A percentile compares a stretch with the other conserved stretches of the same genome.
phyloP scores from a whole-genome alignment of 495 filamentous ascomycete species.

The Hyaloscypha finlandica region DNA sequence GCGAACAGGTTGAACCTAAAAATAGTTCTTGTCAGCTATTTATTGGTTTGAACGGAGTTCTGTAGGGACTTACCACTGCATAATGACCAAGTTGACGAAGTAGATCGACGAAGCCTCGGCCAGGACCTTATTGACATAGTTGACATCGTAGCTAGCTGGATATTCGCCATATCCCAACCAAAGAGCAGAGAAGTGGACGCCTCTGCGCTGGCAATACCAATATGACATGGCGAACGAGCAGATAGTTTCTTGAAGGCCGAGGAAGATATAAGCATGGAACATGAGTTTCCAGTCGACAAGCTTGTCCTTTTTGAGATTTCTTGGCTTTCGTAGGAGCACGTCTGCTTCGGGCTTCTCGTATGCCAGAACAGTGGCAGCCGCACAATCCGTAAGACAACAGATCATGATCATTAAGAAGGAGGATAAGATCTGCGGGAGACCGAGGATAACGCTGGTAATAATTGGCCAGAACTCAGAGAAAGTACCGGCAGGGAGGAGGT shows the following conservation, averaged over 20 bases:
- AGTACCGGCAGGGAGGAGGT: conserved; percentile 60
- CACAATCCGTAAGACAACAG: conserved; percentile 67
- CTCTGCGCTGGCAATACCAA: conserved; percentile 59
- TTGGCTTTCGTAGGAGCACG: conserved; percentile 58
- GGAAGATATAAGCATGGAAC: conserved; percentile 60
- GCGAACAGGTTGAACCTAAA: conserved; percentile 59
- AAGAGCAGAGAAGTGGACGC: conserved; percentile 55
- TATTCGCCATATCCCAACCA: conserved; percentile 60
- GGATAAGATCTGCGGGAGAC: conserved; percentile 64
- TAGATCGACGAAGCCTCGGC: conserved; percentile 67
- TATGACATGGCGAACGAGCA: conserved; percentile 64
- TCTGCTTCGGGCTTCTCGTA: conserved; percentile 74
- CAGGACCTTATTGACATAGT: conserved; percentile 46
- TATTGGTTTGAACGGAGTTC: not conserved
- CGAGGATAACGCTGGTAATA: conserved; percentile 64
- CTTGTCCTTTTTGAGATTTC: conserved; percentile 58
- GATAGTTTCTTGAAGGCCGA: conserved; percentile 60
- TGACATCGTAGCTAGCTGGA: conserved; percentile 33
- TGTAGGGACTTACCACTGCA: conserved; percentile 53
- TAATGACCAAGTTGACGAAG: conserved; percentile 69
- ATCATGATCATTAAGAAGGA: conserved; percentile 72
- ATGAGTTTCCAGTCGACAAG: conserved; percentile 65
- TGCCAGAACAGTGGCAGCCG: conserved; percentile 62
- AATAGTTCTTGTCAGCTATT: not conserved
- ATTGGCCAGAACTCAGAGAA: conserved; percentile 74